Percentiles rank a stretch among this genome's conserved stretches.
These are phyloP conservation scores for Hanseniaspora uvarum DNA, from an alignment of 1,139 yeast species.

Conservation along the genomic window DNA sequence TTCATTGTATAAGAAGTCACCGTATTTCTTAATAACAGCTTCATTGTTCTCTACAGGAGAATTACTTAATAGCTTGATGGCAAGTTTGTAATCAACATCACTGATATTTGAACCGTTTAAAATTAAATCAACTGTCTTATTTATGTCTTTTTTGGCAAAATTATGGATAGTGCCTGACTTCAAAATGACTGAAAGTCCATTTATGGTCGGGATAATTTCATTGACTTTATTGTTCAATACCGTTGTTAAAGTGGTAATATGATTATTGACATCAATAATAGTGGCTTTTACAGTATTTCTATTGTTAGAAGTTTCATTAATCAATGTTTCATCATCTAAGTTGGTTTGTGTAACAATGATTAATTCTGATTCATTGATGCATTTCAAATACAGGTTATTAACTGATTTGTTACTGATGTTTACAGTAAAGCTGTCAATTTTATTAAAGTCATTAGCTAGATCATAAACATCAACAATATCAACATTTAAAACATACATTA, in stretches of 20 bases:
- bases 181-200: background rate
- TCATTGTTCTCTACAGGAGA: slow-evolving; percentile 27
- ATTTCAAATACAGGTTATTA: slow-evolving; percentile 1
- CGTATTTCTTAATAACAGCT: slow-evolving; percentile 56
- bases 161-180: slow-evolving; percentile 1
- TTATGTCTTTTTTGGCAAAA: background rate
- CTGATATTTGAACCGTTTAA: background rate
- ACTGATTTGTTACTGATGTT: background rate
- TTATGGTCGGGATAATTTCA: background rate
- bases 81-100: slow-evolving; percentile 36
- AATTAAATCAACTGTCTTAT: background rate
- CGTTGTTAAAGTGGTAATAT: slow-evolving; percentile 1
- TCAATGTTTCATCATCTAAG: background rate
- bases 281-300: background rate
- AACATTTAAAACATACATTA: background rate
- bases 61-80: slow-evolving; percentile 37
- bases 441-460: background rate
- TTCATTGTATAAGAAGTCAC: slow-evolving; percentile 57
- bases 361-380: background rate
- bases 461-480: slow-evolving; percentile 9
- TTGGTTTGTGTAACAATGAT: background rate
- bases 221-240: slow-evolving; percentile 1
- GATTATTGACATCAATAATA: background rate
- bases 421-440: slow-evolving; percentile 1
- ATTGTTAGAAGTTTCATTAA: background rate